phyloP scores from a whole-genome alignment of 2,329 filamentous ascomycete species.

The Talaromyces pinophilus region DNA sequence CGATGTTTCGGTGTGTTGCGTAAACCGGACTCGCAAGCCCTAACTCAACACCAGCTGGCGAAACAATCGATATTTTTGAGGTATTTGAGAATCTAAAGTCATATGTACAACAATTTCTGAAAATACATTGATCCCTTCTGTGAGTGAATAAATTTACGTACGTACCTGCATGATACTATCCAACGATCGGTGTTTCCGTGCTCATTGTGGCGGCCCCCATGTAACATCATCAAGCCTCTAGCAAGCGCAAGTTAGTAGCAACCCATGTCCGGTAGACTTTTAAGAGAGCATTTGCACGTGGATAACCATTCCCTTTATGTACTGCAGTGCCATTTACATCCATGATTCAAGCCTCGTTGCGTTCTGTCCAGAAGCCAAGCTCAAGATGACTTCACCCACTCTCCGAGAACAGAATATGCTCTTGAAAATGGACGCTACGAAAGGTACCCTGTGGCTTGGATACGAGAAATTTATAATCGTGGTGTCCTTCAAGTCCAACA shows the following conservation, averaged over 20 bases:
- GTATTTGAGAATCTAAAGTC: neutral
- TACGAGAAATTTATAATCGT: neutral
- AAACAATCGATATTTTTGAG: neutral
- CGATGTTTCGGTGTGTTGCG: neutral
- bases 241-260: neutral
- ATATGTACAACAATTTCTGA: neutral
- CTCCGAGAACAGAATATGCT: neutral
- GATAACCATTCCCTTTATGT: neutral
- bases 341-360: neutral
- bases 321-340: neutral
- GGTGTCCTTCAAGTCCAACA: neutral
- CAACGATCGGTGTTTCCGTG: slow-evolving; percentile 1
- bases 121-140: neutral
- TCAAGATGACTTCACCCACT: neutral
- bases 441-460: neutral
- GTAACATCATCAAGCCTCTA: slow-evolving; percentile 2
- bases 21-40: neutral
- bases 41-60: neutral
- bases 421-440: no score
- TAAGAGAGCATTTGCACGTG: neutral
- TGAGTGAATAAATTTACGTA: neutral
- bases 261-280: neutral
- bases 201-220: slow-evolving; percentile 12
- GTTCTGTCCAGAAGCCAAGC: neutral
- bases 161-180: neutral